Evolutionary conservation across 257 asterid genomes (phyloP).

Genomic region (Pogostemon cablin): DNA sequence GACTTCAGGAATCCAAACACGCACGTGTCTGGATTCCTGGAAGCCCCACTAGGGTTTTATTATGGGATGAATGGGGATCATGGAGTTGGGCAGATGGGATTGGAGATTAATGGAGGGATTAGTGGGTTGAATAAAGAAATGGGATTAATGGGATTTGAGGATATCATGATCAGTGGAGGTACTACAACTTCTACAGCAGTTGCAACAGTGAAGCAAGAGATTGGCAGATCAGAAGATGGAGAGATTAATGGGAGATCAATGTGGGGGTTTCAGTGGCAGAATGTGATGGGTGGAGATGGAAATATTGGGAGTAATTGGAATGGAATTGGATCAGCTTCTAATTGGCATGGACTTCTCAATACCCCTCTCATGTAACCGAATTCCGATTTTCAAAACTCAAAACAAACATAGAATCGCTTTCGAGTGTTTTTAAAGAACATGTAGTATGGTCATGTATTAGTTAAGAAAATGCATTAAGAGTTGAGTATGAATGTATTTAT

Average conservation of each 20-base stretch:
- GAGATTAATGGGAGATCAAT: constrained; percentile 37
- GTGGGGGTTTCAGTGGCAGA: constrained; percentile 75
- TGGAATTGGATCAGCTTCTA: constrained; percentile 50
- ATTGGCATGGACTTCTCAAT: constrained; percentile 76
- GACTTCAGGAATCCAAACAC: constrained; percentile 29
- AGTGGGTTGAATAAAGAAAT: constrained; percentile 39
- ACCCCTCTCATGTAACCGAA: constrained; percentile 61
- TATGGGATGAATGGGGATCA: constrained; percentile 37
- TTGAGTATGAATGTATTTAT: neutral
- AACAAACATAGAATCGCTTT: neutral
- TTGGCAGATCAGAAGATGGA: constrained; percentile 34
- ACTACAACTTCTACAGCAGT: constrained; percentile 31
- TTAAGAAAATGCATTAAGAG: neutral
- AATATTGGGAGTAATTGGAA: constrained; percentile 48
- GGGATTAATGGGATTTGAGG: constrained; percentile 49
- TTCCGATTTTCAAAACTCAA: no score
- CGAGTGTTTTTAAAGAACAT: neutral
- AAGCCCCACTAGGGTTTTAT: constrained; percentile 45
- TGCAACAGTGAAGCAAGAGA: constrained; percentile 55
- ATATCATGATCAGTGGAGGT: neutral
- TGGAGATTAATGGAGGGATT: constrained; percentile 40
- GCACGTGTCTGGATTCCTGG: constrained; percentile 39
- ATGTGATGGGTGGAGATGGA: constrained; percentile 37
- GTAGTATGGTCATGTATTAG: no score
- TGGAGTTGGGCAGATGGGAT: constrained; percentile 7